A percentile compares a stretch with the other conserved stretches of the same genome.
These are phyloP conservation scores for Acacia confusa DNA, from an alignment of 306 rosid genomes.

Conservation along the genomic window DNA sequence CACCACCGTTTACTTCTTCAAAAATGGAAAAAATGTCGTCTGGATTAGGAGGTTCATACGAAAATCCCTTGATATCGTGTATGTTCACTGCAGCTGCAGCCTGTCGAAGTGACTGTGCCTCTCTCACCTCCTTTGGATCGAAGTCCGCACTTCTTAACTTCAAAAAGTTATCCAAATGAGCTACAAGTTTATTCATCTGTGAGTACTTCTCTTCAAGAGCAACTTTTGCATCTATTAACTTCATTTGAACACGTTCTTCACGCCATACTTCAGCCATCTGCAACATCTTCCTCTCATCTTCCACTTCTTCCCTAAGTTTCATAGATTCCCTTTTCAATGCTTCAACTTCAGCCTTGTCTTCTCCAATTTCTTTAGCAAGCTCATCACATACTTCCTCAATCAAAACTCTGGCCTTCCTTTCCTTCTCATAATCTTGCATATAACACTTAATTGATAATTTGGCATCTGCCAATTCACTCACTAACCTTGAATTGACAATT, in stretches of 20 bases:
- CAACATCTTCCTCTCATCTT: constrained; percentile 87
- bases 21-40: constrained; percentile 77
- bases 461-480: constrained; percentile 82
- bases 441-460: constrained; percentile 68
- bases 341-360: constrained; percentile 87
- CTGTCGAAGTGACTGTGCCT: constrained; percentile 57
- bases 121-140: constrained; percentile 68
- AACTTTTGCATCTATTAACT: constrained; percentile 87
- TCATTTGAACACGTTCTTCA: constrained; percentile 98
- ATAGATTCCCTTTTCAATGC: constrained; percentile 67
- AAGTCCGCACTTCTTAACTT: constrained; percentile 43
- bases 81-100: constrained; percentile 64
- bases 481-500: constrained; percentile 77
- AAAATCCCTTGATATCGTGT: constrained; percentile 66
- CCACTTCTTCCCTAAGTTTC: constrained; percentile 75
- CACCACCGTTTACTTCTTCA: constrained; percentile 66
- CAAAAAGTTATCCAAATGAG: constrained; percentile 63
- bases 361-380: constrained; percentile 95
- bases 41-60: constrained; percentile 70
- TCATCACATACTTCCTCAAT: constrained; percentile 91
- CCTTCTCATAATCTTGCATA: constrained; percentile 85
- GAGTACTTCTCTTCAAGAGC: constrained; percentile 86
- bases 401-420: constrained; percentile 74
- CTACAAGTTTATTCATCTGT: constrained; percentile 78
- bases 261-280: constrained; percentile 99